Conservation (phyloP, 1,284 basidiomycete genomes). For the Pascua guehoae region DNA sequence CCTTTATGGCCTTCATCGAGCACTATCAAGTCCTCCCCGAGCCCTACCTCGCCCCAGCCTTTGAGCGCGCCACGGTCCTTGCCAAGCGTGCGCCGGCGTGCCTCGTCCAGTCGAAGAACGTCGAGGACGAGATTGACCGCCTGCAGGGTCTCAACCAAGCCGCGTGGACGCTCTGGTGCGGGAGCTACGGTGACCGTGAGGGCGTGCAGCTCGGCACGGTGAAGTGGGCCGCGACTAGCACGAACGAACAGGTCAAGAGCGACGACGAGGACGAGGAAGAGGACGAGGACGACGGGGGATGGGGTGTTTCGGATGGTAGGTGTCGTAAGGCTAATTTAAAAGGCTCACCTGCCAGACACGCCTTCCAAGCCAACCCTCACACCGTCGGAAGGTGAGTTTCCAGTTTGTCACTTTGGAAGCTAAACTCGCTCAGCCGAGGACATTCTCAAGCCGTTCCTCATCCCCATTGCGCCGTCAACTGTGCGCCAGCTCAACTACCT, state of each 20-base stretch:
- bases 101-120: constrained; percentile 21
- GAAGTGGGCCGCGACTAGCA: too few relatives aligned
- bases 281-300: constrained; percentile 19
- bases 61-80: constrained; percentile 22
- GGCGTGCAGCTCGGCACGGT: neutral
- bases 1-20: constrained; percentile 32
- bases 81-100: constrained; percentile 22
- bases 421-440: constrained; percentile 6
- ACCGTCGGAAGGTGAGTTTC: constrained; percentile 2
- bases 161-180: constrained; percentile 28
- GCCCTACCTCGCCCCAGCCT: constrained; percentile 5
- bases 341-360: too few relatives aligned
- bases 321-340: too few relatives aligned
- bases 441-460: neutral
- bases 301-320: constrained; percentile 17
- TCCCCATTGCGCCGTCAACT: neutral
- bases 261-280: neutral
- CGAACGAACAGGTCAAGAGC: neutral
- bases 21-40: constrained; percentile 33
- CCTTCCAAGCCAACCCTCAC: neutral
- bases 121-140: constrained; percentile 31
- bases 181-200: constrained; percentile 17
- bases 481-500: constrained; percentile 23
- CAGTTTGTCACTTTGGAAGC: rapidly evolving
- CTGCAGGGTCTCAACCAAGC: constrained; percentile 25